Percentiles rank a stretch among this genome's conserved stretches.
phyloP scores from a whole-genome alignment of 345 rosid species.

The Salix exigua region DNA sequence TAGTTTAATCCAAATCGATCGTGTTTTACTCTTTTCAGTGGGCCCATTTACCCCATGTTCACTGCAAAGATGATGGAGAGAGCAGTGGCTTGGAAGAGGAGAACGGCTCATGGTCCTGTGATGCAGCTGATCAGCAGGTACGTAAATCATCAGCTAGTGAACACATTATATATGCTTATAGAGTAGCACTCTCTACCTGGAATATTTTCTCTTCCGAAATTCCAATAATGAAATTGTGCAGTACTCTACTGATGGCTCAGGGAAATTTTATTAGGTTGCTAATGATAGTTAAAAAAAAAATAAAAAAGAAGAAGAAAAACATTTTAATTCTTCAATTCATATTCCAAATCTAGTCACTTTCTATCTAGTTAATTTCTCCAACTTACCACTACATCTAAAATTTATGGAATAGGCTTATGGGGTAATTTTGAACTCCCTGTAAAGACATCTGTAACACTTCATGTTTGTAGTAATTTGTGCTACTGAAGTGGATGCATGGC shows the following conservation, averaged over 20 bases:
- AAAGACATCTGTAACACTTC: slow-evolving; percentile 22
- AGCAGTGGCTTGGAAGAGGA: slow-evolving; percentile 34
- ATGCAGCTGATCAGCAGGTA: slow-evolving; percentile 12
- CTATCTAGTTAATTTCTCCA: slow-evolving; percentile 2
- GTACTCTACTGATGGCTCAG: not conserved
- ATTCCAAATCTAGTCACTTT: slow-evolving; percentile 4
- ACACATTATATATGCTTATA: not conserved
- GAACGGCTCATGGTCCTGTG: slow-evolving; percentile 10
- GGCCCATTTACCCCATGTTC: slow-evolving; percentile 82
- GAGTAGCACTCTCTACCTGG: not conserved
- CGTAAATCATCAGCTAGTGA: not conserved
- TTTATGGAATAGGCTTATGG: not conserved
- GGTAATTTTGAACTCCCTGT: slow-evolving; percentile 12
- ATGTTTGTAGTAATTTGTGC: slow-evolving; percentile 28
- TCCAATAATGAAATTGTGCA: not conserved
- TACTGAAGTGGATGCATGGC: slow-evolving; percentile 28
- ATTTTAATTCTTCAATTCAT: not conserved
- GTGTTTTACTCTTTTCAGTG: slow-evolving; percentile 50
- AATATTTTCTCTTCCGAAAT: not conserved
- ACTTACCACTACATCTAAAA: not conserved
- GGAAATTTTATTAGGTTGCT: not conserved
- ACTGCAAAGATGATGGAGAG: slow-evolving; percentile 46
- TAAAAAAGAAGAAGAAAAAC: not conserved
- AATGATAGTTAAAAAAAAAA: not conserved
- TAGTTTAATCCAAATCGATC: not conserved